Conservation (phyloP, 164 flowering plant species). For the Santalum album region DNA sequence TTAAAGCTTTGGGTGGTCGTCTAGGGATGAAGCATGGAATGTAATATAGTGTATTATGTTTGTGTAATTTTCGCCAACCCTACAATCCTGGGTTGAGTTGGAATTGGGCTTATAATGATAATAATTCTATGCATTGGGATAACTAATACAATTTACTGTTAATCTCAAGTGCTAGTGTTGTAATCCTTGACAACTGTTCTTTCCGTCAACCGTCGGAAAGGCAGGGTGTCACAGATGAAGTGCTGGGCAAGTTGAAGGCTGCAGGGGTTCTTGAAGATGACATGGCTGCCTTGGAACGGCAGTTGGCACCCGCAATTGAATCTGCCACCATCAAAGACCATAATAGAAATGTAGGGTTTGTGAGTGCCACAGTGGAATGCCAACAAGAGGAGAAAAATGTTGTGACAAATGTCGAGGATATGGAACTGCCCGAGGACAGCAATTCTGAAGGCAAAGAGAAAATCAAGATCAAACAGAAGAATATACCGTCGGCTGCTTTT, state of each 20-base stretch:
- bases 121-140: too few relatives aligned
- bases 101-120: too few relatives aligned
- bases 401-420: constrained; percentile 57
- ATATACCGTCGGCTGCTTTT: constrained; percentile 74
- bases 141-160: too few relatives aligned
- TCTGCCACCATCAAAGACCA: constrained; percentile 25
- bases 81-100: too few relatives aligned
- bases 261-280: constrained; percentile 87
- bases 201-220: too few relatives aligned
- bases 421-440: constrained; percentile 72
- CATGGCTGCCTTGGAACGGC: constrained; percentile 90
- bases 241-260: constrained; percentile 63
- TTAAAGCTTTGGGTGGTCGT: too few relatives aligned
- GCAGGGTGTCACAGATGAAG: too few relatives aligned
- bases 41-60: too few relatives aligned
- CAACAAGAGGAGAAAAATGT: constrained; percentile 39
- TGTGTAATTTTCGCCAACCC: too few relatives aligned
- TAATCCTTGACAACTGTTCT: too few relatives aligned
- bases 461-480: constrained; percentile 70
- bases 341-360: constrained; percentile 58
- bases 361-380: constrained; percentile 76
- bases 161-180: too few relatives aligned
- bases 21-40: too few relatives aligned
- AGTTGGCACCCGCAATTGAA: constrained; percentile 39
- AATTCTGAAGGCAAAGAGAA: constrained; percentile 58